Evolutionary conservation across 2,329 filamentous ascomycete species (phyloP).

Genomic region (Aureobasidium sp.): DNA sequence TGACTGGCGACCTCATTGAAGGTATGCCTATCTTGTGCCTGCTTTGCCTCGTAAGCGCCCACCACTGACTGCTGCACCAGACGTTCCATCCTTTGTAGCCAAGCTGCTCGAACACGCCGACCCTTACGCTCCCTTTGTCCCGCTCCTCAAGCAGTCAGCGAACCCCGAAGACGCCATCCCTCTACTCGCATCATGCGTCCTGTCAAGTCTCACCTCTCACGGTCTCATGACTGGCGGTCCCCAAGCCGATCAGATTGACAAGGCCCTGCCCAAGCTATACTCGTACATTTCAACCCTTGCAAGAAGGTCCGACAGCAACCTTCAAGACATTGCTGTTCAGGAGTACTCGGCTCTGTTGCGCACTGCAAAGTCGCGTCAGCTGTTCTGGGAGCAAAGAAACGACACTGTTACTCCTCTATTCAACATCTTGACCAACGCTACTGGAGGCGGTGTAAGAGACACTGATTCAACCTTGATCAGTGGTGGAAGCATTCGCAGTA

Average conservation of each 20-base stretch:
- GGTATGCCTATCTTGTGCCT: slow-evolving; percentile 41
- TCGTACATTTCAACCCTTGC: slow-evolving; percentile 77
- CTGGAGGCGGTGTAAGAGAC: slow-evolving; percentile 56
- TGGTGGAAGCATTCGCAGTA: slow-evolving; percentile 39
- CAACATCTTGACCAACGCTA: slow-evolving; percentile 67
- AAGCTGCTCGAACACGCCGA: slow-evolving; percentile 64
- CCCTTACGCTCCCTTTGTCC: slow-evolving; percentile 68
- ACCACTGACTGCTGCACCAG: slow-evolving; percentile 38
- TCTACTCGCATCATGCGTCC: slow-evolving; percentile 78
- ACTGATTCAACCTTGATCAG: slow-evolving; percentile 52
- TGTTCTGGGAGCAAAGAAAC: slow-evolving; percentile 86
- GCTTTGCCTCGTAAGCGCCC: background rate
- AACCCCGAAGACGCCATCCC: slow-evolving; percentile 84
- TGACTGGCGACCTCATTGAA: slow-evolving; percentile 79
- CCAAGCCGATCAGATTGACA: slow-evolving; percentile 52
- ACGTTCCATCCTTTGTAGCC: slow-evolving; percentile 68
- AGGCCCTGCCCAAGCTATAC: slow-evolving; percentile 74
- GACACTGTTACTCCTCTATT: slow-evolving; percentile 78
- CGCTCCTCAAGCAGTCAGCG: slow-evolving; percentile 73
- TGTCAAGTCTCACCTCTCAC: slow-evolving; percentile 67
- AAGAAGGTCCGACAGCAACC: slow-evolving; percentile 75
- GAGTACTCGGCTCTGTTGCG: slow-evolving; percentile 80
- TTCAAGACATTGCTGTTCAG: slow-evolving; percentile 93
- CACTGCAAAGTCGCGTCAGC: slow-evolving; percentile 60
- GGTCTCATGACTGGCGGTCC: slow-evolving; percentile 55